Conservation (phyloP, 306 rosid species). For the Sicyos edulis region DNA sequence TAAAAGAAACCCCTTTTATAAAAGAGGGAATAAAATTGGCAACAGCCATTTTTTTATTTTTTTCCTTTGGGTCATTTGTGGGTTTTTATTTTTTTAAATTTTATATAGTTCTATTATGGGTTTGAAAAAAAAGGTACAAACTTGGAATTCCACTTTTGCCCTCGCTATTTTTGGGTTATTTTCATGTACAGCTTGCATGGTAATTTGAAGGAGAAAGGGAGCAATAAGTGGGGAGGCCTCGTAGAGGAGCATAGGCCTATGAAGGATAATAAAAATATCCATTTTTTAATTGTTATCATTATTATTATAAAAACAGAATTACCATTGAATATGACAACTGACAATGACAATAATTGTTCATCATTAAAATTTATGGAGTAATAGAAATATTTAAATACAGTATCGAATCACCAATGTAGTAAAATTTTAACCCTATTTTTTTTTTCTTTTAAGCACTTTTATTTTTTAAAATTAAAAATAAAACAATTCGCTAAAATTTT, state of each 20-base stretch:
- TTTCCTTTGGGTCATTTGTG: slow-evolving; percentile 15
- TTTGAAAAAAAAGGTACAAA: background rate
- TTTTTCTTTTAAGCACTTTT: too few species aligned
- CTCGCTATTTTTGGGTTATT: background rate
- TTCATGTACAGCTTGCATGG: slow-evolving; percentile 1
- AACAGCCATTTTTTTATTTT: slow-evolving; percentile 28
- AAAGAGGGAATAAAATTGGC: slow-evolving; percentile 27
- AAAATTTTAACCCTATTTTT: too few species aligned
- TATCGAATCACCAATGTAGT: too few species aligned
- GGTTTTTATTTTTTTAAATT: too few species aligned
- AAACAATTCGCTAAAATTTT: too few species aligned
- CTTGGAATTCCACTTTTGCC: background rate
- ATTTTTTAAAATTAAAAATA: too few species aligned
- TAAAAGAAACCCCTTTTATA: slow-evolving; percentile 16
- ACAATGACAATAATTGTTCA: background rate
- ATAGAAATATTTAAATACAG: too few species aligned
- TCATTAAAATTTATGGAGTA: background rate
- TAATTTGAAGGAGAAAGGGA: background rate
- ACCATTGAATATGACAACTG: background rate
- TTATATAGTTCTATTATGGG: background rate
- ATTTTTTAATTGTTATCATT: background rate
- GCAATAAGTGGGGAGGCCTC: background rate
- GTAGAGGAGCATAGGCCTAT: background rate
- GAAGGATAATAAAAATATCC: background rate
- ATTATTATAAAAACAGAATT: background rate